phyloP scores from a whole-genome alignment of 495 filamentous ascomycete species.

The Usnea hakonensis region DNA sequence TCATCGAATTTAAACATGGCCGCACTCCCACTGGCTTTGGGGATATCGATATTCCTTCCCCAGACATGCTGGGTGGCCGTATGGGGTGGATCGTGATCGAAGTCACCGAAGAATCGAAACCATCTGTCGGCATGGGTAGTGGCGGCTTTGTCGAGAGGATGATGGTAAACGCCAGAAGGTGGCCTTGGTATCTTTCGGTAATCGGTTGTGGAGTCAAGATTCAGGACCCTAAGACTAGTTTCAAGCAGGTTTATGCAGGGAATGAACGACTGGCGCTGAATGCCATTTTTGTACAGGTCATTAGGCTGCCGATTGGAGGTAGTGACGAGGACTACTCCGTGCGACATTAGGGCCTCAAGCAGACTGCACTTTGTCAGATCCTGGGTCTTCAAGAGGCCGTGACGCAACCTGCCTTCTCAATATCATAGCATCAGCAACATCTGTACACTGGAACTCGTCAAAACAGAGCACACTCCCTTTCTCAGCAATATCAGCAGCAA shows the following conservation, averaged over 20 bases:
- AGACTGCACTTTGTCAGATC: constrained; percentile 44
- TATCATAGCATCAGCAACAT: constrained; percentile 99
- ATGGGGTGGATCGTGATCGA: constrained; percentile 67
- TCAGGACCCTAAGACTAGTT: constrained; percentile 73
- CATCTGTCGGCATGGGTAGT: constrained; percentile 79
- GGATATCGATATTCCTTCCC: constrained; percentile 84
- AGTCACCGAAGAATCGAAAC: constrained; percentile 89
- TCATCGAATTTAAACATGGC: constrained; percentile 88
- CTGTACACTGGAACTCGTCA: constrained; percentile 98
- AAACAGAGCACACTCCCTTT: constrained; percentile 84
- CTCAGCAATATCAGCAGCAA: constrained; percentile 87
- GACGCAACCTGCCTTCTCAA: constrained; percentile 51
- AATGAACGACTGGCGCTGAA: constrained; percentile 90
- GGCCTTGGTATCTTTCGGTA: constrained; percentile 95
- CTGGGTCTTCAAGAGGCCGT: background rate
- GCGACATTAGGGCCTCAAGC: constrained; percentile 82
- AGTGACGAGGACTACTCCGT: constrained; percentile 92
- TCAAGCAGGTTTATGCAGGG: constrained; percentile 92
- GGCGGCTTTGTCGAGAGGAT: constrained; percentile 74
- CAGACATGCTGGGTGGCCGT: constrained; percentile 76
- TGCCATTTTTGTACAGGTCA: constrained; percentile 95
- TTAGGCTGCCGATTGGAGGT: constrained; percentile 96
- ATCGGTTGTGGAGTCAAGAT: constrained; percentile 89
- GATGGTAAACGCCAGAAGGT: constrained; percentile 84
- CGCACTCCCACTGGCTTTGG: constrained; percentile 76